Evolutionary conservation across 2,329 filamentous ascomycete species (phyloP).

Genomic region (Aspergillus sp.): DNA sequence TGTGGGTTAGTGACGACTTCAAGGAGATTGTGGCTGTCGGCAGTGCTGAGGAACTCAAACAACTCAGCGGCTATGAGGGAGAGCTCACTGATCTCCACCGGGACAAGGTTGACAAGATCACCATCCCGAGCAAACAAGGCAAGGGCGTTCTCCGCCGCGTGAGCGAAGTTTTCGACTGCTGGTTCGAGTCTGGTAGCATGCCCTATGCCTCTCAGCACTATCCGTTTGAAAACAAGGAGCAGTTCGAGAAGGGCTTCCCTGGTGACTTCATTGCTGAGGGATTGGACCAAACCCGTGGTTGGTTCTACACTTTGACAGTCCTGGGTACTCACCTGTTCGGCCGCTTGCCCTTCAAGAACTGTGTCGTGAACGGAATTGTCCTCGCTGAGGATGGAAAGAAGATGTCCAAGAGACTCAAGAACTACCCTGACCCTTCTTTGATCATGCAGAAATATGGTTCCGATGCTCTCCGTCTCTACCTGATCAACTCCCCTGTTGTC

Average conservation of each 20-base stretch:
- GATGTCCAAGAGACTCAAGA: conserved; percentile 97
- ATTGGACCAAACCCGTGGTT: conserved; percentile 88
- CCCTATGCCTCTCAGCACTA: conserved; percentile 90
- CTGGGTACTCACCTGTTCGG: conserved; percentile 86
- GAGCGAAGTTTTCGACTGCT: conserved; percentile 92
- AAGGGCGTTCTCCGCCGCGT: conserved; percentile 79
- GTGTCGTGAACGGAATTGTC: conserved; percentile 93
- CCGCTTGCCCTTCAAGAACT: conserved; percentile 85
- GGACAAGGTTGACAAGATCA: conserved; percentile 90
- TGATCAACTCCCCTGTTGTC: conserved; percentile 96
- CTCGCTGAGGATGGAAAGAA: conserved; percentile 95
- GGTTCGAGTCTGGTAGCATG: conserved; percentile 97
- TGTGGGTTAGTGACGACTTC: conserved; percentile 88
- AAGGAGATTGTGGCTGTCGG: conserved; percentile 85
- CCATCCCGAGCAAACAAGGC: conserved; percentile 84
- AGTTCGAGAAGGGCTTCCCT: conserved; percentile 78
- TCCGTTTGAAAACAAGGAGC: conserved; percentile 83
- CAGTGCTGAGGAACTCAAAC: conserved; percentile 77
- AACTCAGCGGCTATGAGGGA: conserved; percentile 81
- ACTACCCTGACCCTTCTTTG: conserved; percentile 83
- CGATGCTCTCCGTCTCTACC: conserved; percentile 87
- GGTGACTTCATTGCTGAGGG: conserved; percentile 95
- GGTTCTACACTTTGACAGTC: conserved; percentile 93
- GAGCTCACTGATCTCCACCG: conserved; percentile 84
- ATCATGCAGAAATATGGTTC: conserved; percentile 88